Evolutionary conservation across 768 basidiomycete species (phyloP), one percentile per base, ranked within the genome.

Genomic region (Tremella yokohamensis): DNA sequence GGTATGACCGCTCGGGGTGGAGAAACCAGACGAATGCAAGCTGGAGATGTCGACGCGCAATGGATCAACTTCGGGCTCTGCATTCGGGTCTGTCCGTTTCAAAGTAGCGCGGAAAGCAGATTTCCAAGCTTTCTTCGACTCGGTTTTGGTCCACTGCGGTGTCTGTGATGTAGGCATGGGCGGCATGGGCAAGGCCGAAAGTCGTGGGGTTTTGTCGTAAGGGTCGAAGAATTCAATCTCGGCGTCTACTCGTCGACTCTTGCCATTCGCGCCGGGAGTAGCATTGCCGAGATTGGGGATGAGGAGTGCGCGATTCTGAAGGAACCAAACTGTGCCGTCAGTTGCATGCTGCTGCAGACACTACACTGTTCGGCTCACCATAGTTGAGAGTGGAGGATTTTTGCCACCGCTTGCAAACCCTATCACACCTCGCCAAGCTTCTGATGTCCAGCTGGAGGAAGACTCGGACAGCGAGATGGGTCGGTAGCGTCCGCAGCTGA

Each of bases 301-400:
- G 65, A 87, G 85, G 61, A 91, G 88, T 64, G 86, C 88, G 54
- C 92, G 81, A 74, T 90, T 91, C 63, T 88, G 86, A 64, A 89
- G 87, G 79, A 93, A 96, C 92, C 92, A 96, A 9, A 94, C 92
- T 96, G 53, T 44, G 24, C 8, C 19, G 20, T 19, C 37, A 24
- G 18, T 18, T 38, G 16, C 24, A 15, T 19, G 34, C 26, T 29
- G 51, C 7, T 52, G 50, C 8, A 45, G 29, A 15, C 1, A 11
- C 16, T 1, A 47, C 26, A 16, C 16, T 37, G 38, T 49, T 63
- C 22, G 22, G 40, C 81, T 55, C 60, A 89, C 92, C 86, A 72
- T 94, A 93, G 76, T 96, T 96, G 59, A 94, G 75, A 0, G 90
- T 88, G 78, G 92, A 89, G 62, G 89, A 91, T 72, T 84, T 84